These are phyloP conservation scores for Eutrema salsugineum DNA, from an alignment of 441 rosid species.

Conservation along the genomic window DNA sequence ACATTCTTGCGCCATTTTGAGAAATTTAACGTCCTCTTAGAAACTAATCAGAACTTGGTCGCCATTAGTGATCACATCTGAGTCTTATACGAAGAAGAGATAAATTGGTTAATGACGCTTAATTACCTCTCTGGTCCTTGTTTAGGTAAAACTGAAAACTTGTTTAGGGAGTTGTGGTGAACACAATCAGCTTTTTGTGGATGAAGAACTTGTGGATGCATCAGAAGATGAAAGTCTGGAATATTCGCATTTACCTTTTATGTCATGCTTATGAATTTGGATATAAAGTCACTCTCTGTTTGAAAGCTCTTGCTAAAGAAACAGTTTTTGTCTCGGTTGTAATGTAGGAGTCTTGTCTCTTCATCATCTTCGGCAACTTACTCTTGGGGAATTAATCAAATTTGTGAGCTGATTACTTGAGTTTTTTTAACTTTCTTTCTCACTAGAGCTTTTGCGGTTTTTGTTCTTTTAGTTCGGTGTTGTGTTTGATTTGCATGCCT, in stretches of 20 bases:
- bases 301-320: not conserved
- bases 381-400: not conserved
- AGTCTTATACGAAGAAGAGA: not conserved
- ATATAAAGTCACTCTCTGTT: not conserved
- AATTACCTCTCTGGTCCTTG: not conserved
- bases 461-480: not conserved
- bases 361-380: not conserved
- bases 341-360: not conserved
- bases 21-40: not conserved
- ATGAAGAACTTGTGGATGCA: slow-evolving; percentile 18
- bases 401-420: not conserved
- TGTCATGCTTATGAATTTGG: slow-evolving; percentile 2
- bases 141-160: not conserved
- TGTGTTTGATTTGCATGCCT: not conserved
- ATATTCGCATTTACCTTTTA: not conserved
- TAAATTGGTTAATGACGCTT: not conserved
- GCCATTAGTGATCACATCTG: not conserved
- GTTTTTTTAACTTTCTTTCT: not conserved
- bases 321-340: not conserved
- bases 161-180: slow-evolving; percentile 7
- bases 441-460: not conserved
- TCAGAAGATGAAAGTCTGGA: not conserved
- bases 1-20: not conserved
- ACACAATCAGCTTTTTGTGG: slow-evolving; percentile 5
- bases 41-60: not conserved